These are phyloP conservation scores for Fusarium avenaceum DNA, from an alignment of 2,329 filamentous ascomycete genomes.

Conservation along the genomic window DNA sequence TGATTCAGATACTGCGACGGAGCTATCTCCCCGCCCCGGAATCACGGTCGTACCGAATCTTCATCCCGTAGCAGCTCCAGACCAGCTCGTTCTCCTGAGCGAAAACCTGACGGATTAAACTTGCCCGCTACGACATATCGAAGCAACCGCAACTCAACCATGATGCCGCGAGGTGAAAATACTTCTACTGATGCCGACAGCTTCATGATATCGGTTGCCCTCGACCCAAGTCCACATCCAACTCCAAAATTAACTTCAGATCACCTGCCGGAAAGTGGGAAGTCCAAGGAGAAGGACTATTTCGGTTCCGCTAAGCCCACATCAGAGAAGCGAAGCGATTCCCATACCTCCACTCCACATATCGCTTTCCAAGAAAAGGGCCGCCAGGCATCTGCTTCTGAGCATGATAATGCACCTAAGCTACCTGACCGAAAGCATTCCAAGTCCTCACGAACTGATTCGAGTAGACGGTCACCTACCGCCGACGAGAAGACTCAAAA, in stretches of 20 bases:
- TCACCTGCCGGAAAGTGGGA: constrained; percentile 59
- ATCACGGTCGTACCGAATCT: constrained; percentile 66
- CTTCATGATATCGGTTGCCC: constrained; percentile 81
- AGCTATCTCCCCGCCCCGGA: constrained; percentile 74
- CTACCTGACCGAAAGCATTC: constrained; percentile 56
- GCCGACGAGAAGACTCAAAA: constrained; percentile 59
- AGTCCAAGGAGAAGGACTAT: constrained; percentile 71
- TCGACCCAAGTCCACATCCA: constrained; percentile 76
- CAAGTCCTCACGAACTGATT: constrained; percentile 62
- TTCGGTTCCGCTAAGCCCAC: constrained; percentile 64
- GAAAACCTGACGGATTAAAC: constrained; percentile 71
- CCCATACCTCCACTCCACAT: constrained; percentile 78
- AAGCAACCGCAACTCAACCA: constrained; percentile 79
- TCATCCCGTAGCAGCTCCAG: constrained; percentile 68
- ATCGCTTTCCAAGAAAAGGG: constrained; percentile 92
- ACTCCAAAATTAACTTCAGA: constrained; percentile 69
- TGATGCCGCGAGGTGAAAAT: constrained; percentile 66
- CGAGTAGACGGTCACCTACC: constrained; percentile 47
- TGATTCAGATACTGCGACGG: constrained; percentile 76
- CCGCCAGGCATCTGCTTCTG: constrained; percentile 66
- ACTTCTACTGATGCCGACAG: constrained; percentile 71
- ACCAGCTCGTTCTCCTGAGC: constrained; percentile 68
- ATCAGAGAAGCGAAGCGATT: constrained; percentile 63
- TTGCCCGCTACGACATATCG: constrained; percentile 83
- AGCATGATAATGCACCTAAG: constrained; percentile 67